These are phyloP conservation scores for Pyrenophora teres DNA, from an alignment of 2,329 filamentous ascomycete species.

Conservation along the genomic window DNA sequence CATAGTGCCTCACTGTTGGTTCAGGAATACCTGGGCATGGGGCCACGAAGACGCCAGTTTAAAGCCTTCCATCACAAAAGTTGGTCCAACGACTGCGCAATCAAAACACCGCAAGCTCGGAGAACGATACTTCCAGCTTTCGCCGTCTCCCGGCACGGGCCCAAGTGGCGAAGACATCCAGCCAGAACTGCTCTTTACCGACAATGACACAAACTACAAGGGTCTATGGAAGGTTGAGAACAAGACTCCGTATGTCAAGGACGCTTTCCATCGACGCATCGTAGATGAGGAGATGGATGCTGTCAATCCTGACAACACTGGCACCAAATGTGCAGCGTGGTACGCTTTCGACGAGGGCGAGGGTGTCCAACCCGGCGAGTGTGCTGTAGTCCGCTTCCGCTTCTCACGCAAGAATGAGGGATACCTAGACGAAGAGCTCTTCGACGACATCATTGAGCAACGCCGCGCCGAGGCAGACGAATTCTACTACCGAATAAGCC, in stretches of 20 bases:
- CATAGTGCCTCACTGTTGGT: conserved; percentile 94
- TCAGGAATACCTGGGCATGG: conserved; percentile 97
- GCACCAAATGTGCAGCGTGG: conserved; percentile 91
- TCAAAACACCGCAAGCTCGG: conserved; percentile 82
- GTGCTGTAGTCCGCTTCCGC: conserved; percentile 91
- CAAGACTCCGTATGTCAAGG: conserved; percentile 84
- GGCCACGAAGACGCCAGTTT: conserved; percentile 74
- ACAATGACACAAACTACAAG: conserved; percentile 91
- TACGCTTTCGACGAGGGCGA: conserved; percentile 89
- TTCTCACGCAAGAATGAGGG: conserved; percentile 75
- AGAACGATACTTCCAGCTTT: conserved; percentile 80
- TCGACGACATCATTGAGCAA: conserved; percentile 88
- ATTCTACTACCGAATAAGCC: conserved; percentile 92
- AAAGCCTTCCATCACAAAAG: conserved; percentile 77
- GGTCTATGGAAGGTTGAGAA: conserved; percentile 76
- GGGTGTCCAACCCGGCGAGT: conserved; percentile 86
- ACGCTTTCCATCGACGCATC: conserved; percentile 89
- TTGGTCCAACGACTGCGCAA: conserved; percentile 69
- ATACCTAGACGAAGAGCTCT: conserved; percentile 89
- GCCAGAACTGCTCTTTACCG: conserved; percentile 86
- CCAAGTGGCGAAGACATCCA: conserved; percentile 79
- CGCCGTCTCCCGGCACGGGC: conserved; percentile 86
- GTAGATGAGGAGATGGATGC: conserved; percentile 79
- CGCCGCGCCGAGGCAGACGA: conserved; percentile 90
- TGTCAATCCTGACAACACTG: conserved; percentile 77